These are phyloP conservation scores for Daucus carota DNA, from an alignment of 129 eudicot species.

Conservation along the genomic window DH1_v3.0 NC_030384.2:33692001-33692500, in stretches of 20 bases:
- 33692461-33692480: slow-evolving; percentile 52
- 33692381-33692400: background rate
- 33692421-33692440: background rate
- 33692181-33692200: background rate
- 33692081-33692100: slow-evolving; percentile 97
- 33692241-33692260: slow-evolving; percentile 81
- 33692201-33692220: background rate
- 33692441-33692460: background rate
- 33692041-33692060: slow-evolving; percentile 66
- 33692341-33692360: slow-evolving; percentile 82
- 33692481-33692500: slow-evolving; percentile 93
- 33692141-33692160: slow-evolving; percentile 96
- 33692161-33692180: background rate
- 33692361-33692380: background rate
- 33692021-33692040: slow-evolving; percentile 66
- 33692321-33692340: slow-evolving; percentile 88
- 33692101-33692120: slow-evolving; percentile 87
- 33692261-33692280: slow-evolving; percentile 89
- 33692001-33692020: background rate
- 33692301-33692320: slow-evolving; percentile 94
- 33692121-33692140: slow-evolving; percentile 78
- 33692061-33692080: slow-evolving; percentile 76
- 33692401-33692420: background rate
- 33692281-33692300: slow-evolving; percentile 95
- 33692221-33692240: background rate